Percentiles rank a stretch among this genome's conserved stretches.
Evolutionary conservation across 2,329 filamentous ascomycete species (phyloP).

Genomic region (Colletotrichum tanaceti): DNA sequence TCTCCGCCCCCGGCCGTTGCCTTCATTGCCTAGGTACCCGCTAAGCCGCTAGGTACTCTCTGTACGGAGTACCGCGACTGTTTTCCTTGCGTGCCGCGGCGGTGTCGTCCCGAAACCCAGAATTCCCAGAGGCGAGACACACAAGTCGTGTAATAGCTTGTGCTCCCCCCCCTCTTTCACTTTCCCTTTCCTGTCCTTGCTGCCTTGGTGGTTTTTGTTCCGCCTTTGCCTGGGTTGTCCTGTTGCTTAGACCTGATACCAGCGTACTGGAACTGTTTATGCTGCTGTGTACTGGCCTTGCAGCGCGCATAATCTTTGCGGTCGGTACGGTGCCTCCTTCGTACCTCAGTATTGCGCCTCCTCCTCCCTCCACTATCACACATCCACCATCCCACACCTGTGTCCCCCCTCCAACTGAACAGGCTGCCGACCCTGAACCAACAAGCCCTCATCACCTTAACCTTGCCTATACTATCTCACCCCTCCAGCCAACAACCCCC

Average conservation of each 20-base stretch:
- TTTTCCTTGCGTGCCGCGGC: slow-evolving; percentile 26
- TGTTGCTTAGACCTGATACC: background rate
- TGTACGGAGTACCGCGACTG: slow-evolving; percentile 7
- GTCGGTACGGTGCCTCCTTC: background rate
- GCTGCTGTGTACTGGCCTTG: slow-evolving; percentile 2
- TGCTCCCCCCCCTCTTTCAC: background rate
- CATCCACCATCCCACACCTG: background rate
- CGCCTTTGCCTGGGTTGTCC: background rate
- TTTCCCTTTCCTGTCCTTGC: background rate
- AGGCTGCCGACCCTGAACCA: slow-evolving; percentile 21
- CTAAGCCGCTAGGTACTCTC: background rate
- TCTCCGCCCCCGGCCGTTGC: background rate
- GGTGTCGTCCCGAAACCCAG: slow-evolving; percentile 31
- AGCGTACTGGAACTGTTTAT: background rate
- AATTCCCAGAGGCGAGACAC: slow-evolving; percentile 22
- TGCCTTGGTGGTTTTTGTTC: background rate
- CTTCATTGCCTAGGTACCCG: background rate
- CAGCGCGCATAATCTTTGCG: background rate
- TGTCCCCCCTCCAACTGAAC: slow-evolving; percentile 1
- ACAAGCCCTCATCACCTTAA: slow-evolving; percentile 12
- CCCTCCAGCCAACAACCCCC: background rate
- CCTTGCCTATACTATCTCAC: slow-evolving; percentile 2
- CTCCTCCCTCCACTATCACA: background rate
- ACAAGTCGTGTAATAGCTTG: slow-evolving; percentile 29
- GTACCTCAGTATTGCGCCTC: background rate